Evolutionary conservation across 495 filamentous ascomycete species (phyloP), one percentile per base, ranked within the genome.

Genomic region (Penicillium goetzii): DNA sequence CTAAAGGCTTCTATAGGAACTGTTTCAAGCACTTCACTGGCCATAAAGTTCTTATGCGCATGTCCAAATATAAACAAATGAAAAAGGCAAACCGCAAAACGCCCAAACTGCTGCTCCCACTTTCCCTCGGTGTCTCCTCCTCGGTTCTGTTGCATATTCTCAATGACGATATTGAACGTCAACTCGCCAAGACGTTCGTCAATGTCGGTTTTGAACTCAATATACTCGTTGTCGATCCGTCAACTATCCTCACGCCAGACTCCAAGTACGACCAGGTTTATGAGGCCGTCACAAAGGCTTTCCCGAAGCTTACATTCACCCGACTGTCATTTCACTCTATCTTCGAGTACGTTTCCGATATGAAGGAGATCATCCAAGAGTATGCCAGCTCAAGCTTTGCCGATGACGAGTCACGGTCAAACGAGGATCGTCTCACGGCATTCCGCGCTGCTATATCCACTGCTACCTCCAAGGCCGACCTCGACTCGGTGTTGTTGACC

Each of bases 101-200:
- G 34, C 76, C 81, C 53, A 84, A 80, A 54, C 81, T 96, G 28
- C 80, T 97, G 3, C 76, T 98, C 15, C 91, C 92, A 1, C 68
- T 97, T 4, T 97, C 93, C 2, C 87, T 92, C 63, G 95, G 96
- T 0, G 80, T 90, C 3, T 95, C 90, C 10, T 97, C 94, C 0
- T 82, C 88, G n/a, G 81, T 85, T 9, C 78, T 99, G 25, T 75
- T 98, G 32, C 84, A 93, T 69, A 80, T 97, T 19, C 78, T 98
- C 19, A 83, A 90, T 68, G 69, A 81, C 41, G 91, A 92, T 68
- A 74, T 92, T 38, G 76, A 85, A 62, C 78, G 73, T 33, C 88
- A 91, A 73, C 78, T 80, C 4, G 72, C 80, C 32, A 83, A 83
- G 51, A 79, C 80, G n/a, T 77, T 80, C 60, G 79, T 81, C 23